Evolutionary conservation across 805 yeast genomes (phyloP), one percentile per base, ranked within the genome.

Genomic region (Zygosaccharomyces kombuchaensis): DNA sequence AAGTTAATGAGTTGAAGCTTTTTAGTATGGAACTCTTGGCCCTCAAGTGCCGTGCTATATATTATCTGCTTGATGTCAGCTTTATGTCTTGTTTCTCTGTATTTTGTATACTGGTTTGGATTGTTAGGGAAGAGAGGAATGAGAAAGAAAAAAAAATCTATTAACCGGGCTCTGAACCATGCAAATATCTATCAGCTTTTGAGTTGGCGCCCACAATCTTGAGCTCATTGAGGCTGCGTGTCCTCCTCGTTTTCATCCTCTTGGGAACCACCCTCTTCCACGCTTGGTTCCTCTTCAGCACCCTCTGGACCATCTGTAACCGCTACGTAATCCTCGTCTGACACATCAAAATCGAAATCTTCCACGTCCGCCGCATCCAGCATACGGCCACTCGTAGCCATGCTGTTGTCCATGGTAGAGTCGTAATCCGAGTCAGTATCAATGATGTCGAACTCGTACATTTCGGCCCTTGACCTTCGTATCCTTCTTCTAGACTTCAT

Each of bases 371-470:
- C 54, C 12, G 48, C 51, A 14, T 53, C 56, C 6, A 43, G 10
- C 23, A 46, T 27, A 16, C 45, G 42, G 10, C 47, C 50, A 13
- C 44, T 36, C 2, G 58, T 43, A 17, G 46, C 52, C 2, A 50
- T 14, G n/a, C 51, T 50, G 27, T 51, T 52, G 25, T 59, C 64
- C 23, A 57, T 36, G 2, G 65, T 57, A 2, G 63, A 60, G 30
- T 67, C 70, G 36, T 63, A 63, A 25, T 68, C 71, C 7, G 71
- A 65, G 37, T 82, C 85, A 6, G 84, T 83, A 14, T 81, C 84
- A 36, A 85, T 85, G 38, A 84, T 80, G 59, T 85, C 95, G 58
- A 85, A 82, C 59, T 85, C 93, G 57, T 77, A 82, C 44, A 80
- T 79, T 32, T 82, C 88, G 56, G 83, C 78, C 66, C 89, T 68